A percentile compares a stretch with the other conserved stretches of the same genome.
Conservation (phyloP, 306 rosid genomes). For the Ochetophila trinervis region DNA sequence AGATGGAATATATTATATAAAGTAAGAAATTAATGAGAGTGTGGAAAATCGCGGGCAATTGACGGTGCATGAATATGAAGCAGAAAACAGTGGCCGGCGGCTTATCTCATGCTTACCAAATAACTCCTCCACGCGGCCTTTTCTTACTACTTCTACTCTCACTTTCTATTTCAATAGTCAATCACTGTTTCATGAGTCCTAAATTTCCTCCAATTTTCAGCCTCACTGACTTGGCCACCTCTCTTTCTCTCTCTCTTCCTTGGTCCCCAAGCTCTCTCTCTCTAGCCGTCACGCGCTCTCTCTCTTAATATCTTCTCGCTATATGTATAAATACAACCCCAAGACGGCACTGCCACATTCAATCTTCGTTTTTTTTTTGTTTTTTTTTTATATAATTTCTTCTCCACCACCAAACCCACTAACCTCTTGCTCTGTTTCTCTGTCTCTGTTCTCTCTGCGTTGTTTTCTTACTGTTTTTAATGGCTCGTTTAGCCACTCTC, state of each 20-base stretch:
- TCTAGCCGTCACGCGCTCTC: slow-evolving; percentile 14
- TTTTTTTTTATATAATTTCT: too few relatives aligned
- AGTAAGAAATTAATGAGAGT: neutral
- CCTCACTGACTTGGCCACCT: slow-evolving; percentile 15
- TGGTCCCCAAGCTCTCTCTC: slow-evolving; percentile 31
- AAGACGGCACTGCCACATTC: neutral
- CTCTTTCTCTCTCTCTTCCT: neutral
- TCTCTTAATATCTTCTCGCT: neutral
- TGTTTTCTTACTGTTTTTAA: neutral
- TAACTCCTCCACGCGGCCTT: slow-evolving; percentile 13
- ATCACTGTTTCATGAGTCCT: too few relatives aligned
- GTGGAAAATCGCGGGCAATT: neutral
- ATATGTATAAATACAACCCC: slow-evolving; percentile 19
- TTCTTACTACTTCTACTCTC: neutral
- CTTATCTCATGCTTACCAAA: slow-evolving; percentile 27
- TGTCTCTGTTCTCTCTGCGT: neutral
- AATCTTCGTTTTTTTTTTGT: too few relatives aligned
- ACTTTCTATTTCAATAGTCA: neutral
- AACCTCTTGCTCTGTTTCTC: slow-evolving; percentile 1
- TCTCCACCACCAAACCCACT: neutral
- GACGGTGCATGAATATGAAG: slow-evolving; percentile 36
- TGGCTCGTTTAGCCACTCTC: slow-evolving; percentile 44
- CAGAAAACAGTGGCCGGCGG: slow-evolving; percentile 28
- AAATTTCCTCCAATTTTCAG: neutral
- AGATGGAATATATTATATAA: neutral